Conservation (phyloP, 2,329 filamentous ascomycete genomes). For the Tolypocladium nubicola region DNA sequence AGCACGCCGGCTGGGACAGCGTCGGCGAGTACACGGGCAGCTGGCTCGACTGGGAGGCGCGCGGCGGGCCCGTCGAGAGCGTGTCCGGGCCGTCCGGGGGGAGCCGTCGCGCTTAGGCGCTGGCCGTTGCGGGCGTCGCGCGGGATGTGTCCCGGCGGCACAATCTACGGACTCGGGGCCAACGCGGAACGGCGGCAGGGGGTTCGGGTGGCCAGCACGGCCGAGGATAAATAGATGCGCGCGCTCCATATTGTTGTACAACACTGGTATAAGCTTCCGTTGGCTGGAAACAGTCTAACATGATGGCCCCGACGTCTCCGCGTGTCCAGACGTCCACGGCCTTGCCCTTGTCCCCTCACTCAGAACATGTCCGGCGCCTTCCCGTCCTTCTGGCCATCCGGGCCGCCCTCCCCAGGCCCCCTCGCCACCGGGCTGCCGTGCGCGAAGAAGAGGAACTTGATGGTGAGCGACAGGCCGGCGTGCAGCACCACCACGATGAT, state of each 20-base stretch:
- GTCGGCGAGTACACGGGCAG: conserved; percentile 66
- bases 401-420: conserved; percentile 23
- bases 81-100: conserved; percentile 1
- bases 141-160: no score
- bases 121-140: background rate
- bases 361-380: conserved; percentile 11
- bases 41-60: conserved; percentile 73
- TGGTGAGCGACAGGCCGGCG: conserved; percentile 80
- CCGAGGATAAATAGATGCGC: conserved; percentile 8
- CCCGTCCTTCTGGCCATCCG: conserved; percentile 11
- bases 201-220: background rate
- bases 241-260: conserved; percentile 9
- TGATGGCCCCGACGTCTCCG: background rate
- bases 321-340: conserved; percentile 2
- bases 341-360: background rate
- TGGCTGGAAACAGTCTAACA: background rate
- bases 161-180: background rate
- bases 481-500: conserved; percentile 78
- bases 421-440: conserved; percentile 46
- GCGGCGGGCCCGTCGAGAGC: conserved; percentile 47
- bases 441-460: conserved; percentile 96
- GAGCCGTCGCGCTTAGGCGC: background rate
- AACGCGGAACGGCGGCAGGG: no score
- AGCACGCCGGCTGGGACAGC: conserved; percentile 61
- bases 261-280: background rate